These are phyloP conservation scores for Melanopsichium pennsylvanicum DNA, from an alignment of 1,284 basidiomycete species.

Conservation along the genomic window DNA sequence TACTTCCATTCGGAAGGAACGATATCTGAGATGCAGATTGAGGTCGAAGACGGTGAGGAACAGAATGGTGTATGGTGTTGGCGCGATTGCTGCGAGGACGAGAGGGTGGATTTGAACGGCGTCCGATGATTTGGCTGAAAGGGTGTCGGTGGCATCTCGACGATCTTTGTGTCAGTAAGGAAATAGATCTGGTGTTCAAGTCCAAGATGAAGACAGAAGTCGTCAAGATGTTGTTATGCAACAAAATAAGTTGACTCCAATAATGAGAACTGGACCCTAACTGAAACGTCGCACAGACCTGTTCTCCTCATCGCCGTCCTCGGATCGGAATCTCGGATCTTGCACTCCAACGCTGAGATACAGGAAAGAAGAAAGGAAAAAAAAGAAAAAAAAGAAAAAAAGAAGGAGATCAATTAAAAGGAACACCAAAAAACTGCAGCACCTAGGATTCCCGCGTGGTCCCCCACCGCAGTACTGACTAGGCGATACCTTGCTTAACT, in stretches of 20 bases:
- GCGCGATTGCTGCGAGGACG: constrained; percentile 29
- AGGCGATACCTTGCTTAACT: constrained; percentile 80
- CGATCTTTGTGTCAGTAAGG: neutral
- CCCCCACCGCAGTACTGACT: constrained; percentile 84
- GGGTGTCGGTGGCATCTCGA: constrained; percentile 37
- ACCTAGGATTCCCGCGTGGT: constrained; percentile 82
- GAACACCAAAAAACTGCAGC: constrained; percentile 79
- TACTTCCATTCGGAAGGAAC: constrained; percentile 40
- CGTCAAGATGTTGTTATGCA: neutral
- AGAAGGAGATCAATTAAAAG: no score
- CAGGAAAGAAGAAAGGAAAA: neutral
- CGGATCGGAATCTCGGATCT: neutral
- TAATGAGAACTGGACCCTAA: no score
- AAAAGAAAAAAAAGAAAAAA: constrained; percentile 13
- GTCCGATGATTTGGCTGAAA: constrained; percentile 42
- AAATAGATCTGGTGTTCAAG: no score
- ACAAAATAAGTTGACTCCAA: no score
- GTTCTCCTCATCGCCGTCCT: no score
- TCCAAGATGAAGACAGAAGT: neutral
- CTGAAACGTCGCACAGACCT: no score
- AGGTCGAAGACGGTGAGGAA: neutral
- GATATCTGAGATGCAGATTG: constrained; percentile 21
- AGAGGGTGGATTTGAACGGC: constrained; percentile 49
- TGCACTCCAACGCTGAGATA: neutral
- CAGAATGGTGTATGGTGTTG: constrained; percentile 18